Evolutionary conservation across 257 asterid species (phyloP).

Genomic region (Echites panduratus): DNA sequence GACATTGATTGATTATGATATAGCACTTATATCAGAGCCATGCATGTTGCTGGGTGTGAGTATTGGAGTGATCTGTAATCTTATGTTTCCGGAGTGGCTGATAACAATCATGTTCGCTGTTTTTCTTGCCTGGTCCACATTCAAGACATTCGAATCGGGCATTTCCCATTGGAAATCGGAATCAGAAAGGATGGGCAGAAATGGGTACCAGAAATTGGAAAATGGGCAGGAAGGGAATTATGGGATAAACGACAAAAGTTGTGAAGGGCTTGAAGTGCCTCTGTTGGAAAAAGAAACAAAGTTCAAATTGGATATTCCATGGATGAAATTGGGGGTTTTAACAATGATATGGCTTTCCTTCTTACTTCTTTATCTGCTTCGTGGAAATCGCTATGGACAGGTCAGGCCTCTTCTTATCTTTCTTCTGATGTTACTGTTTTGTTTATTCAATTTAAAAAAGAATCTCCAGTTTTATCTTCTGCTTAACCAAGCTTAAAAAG

Average conservation of each 20-base stretch:
- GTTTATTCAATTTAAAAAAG: neutral
- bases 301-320: constrained; percentile 34
- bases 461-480: no score
- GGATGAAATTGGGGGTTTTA: constrained; percentile 56
- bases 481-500: no score
- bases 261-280: constrained; percentile 21
- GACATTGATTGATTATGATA: constrained; percentile 56
- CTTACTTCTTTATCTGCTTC: constrained; percentile 56
- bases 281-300: constrained; percentile 23
- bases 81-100: constrained; percentile 74
- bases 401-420: constrained; percentile 28
- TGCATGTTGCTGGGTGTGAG: constrained; percentile 81
- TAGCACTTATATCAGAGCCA: constrained; percentile 76
- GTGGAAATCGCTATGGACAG: constrained; percentile 77
- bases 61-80: constrained; percentile 61
- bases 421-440: neutral
- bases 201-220: constrained; percentile 20
- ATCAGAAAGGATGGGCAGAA: constrained; percentile 29
- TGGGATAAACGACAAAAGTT: constrained; percentile 12
- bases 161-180: constrained; percentile 54
- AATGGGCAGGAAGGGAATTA: constrained; percentile 10
- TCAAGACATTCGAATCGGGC: constrained; percentile 63
- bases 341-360: constrained; percentile 63
- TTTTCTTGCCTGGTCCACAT: constrained; percentile 62
- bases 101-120: constrained; percentile 49